Percentiles rank a stretch among this genome's conserved stretches.
Conservation (phyloP, 2,329 filamentous ascomycete genomes). For the Epichloe gansuensis region DNA sequence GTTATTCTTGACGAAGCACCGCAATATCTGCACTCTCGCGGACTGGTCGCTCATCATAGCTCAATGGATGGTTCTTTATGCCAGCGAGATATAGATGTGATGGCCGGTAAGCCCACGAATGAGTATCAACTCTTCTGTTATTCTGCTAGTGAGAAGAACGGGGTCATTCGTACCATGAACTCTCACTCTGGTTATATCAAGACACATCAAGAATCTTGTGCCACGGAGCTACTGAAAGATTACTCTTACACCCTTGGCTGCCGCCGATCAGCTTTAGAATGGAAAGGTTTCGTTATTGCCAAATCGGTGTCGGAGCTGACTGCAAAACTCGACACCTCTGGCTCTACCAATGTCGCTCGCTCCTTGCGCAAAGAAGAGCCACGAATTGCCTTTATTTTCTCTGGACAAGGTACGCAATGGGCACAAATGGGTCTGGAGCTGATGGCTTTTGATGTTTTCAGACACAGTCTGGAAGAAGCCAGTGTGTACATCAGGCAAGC, state of each 20-base stretch:
- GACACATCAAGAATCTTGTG: slow-evolving; percentile 1
- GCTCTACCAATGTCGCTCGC: slow-evolving; percentile 12
- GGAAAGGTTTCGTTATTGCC: slow-evolving; percentile 28
- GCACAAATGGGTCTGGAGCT: slow-evolving; percentile 30
- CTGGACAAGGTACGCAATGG: slow-evolving; percentile 32
- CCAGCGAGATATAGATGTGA: background rate
- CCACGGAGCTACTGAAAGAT: slow-evolving; percentile 19
- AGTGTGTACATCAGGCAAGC: slow-evolving; percentile 17
- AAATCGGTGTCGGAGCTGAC: slow-evolving; percentile 21
- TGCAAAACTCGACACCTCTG: slow-evolving; percentile 13
- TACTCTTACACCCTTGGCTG: slow-evolving; percentile 35
- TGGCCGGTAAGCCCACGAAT: background rate
- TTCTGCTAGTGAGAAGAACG: slow-evolving; percentile 31
- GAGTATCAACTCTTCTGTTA: slow-evolving; percentile 28
- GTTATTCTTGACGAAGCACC: slow-evolving; percentile 37
- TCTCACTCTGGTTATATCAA: slow-evolving; percentile 23
- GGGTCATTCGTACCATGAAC: slow-evolving; percentile 23
- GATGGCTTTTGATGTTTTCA: slow-evolving; percentile 30
- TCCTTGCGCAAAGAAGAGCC: slow-evolving; percentile 15
- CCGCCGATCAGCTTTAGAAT: slow-evolving; percentile 32
- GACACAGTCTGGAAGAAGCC: slow-evolving; percentile 24
- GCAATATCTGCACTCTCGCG: slow-evolving; percentile 25
- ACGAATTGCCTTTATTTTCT: slow-evolving; percentile 29
- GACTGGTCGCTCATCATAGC: slow-evolving; percentile 25
- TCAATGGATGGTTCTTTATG: slow-evolving; percentile 8